Evolutionary conservation across 257 asterid genomes (phyloP).

Genomic region (Cinchona pubescens): DNA sequence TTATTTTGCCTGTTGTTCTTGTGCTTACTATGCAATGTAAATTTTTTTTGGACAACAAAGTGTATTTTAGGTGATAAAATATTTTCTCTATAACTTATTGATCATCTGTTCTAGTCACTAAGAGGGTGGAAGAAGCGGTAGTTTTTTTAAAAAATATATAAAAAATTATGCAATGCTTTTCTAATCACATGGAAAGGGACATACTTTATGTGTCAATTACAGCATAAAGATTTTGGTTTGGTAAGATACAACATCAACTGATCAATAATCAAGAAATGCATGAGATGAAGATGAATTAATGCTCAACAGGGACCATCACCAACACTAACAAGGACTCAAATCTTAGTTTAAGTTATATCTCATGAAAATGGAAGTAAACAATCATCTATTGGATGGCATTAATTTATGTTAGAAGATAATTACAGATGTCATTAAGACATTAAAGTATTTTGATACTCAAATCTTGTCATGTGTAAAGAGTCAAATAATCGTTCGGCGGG

Average conservation of each 20-base stretch:
- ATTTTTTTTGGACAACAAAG: no score
- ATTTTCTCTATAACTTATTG: no score
- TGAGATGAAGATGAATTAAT: not conserved
- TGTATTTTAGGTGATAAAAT: no score
- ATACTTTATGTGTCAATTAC: conserved; percentile 9
- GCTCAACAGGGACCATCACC: conserved; percentile 11
- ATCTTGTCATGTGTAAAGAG: conserved; percentile 10
- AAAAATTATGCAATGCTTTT: conserved; percentile 15
- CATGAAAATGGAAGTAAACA: conserved; percentile 5
- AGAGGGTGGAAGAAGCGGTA: no score
- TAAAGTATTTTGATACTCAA: conserved; percentile 16
- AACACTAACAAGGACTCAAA: conserved; percentile 11
- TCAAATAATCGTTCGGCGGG: conserved; percentile 22
- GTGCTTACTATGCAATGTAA: no score
- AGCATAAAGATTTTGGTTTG: conserved; percentile 23
- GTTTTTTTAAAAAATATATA: no score
- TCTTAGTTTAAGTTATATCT: conserved; percentile 5
- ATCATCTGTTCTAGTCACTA: no score
- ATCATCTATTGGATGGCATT: not conserved
- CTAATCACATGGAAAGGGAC: conserved; percentile 28
- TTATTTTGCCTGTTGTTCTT: conserved; percentile 12
- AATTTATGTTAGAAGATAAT: not conserved
- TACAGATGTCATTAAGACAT: conserved; percentile 14
- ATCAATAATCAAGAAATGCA: not conserved
- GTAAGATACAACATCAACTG: conserved; percentile 22